Evolutionary conservation across 257 asterid genomes (phyloP), one percentile per base, ranked within the genome.

Genomic region (Solanum habrochaites): DNA sequence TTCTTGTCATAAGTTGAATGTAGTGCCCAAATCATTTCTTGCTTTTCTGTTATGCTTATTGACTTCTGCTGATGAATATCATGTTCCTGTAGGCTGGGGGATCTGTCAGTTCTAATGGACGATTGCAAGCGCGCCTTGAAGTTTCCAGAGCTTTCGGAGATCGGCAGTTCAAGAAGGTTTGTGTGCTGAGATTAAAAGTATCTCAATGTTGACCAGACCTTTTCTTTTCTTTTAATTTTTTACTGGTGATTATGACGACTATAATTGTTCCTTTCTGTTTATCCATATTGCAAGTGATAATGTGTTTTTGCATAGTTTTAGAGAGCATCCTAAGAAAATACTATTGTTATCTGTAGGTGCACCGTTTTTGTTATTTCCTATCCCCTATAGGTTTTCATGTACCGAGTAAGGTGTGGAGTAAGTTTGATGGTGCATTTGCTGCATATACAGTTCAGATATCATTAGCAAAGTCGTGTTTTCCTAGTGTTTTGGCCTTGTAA

Each of bases 111-210:
- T 93, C 99, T 82, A 94, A 95, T 87, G 99, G 99, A 66, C 92
- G 99, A 45, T 83, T 96, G 89, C 99, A 95, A 87, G 99, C 96
- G 47, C 95, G 98, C 49, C 99, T 96, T 90, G 96, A 95, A 93
- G 99, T 96, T 88, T 96, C 99, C 86, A 93, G 99, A 92, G 99
- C 99, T 72, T 95, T 96, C 62, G 98, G 99, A 66, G 99, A 96
- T 90, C 87, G 98, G 86, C 97, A 94, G 60, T 96, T 96, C 93
- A 96, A 96, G 92, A 96, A 96, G 99, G 99, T 95, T 21, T 62
- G 29, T 78, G 23, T 82, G 11, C 42, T 85, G 9, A 64, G 58
- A 69, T 20, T 21, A 37, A 20, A 72, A 20, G 29, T 72, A 72
- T 72, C 81, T 72, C 81, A 10, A 35, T 72, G 47, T 37, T 72